phyloP scores from a whole-genome alignment of 257 asterid species.

The Solanum verrucosum region DNA sequence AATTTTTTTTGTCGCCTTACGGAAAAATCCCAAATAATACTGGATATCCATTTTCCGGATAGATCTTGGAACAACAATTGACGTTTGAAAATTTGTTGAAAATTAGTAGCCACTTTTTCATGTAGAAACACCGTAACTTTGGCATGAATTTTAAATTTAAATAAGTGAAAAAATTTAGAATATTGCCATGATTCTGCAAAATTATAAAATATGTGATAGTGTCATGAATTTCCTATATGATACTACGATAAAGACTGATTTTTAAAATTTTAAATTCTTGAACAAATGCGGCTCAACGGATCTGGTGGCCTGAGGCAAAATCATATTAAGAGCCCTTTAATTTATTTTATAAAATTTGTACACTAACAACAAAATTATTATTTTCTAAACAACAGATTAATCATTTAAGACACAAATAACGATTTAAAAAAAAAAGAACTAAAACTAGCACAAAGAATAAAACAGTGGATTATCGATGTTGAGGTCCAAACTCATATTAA shows the following conservation, averaged over 20 bases:
- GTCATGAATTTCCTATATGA: background rate
- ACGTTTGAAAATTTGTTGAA: background rate
- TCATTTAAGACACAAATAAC: too few relatives aligned
- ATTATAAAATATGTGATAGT: rapidly evolving
- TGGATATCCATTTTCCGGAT: background rate
- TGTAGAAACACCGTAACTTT: background rate
- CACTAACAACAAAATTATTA: too few relatives aligned
- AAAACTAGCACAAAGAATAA: too few relatives aligned
- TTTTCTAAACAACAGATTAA: too few relatives aligned
- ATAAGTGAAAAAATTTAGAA: background rate
- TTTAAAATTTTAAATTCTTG: background rate
- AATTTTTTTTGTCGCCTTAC: background rate
- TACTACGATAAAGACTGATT: background rate
- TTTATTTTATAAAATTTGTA: too few relatives aligned
- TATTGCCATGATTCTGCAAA: background rate
- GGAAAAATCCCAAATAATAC: background rate
- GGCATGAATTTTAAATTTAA: background rate
- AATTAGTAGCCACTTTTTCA: background rate
- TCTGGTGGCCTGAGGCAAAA: too few relatives aligned
- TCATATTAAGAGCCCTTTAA: too few relatives aligned
- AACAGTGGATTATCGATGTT: background rate
- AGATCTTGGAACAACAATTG: background rate
- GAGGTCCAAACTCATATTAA: background rate
- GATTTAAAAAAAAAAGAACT: background rate
- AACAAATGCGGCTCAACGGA: too few relatives aligned